Percentiles rank a stretch among this genome's conserved stretches.
Conservation (phyloP, 305 asterid genomes). For the Fraxinus dipetala region DNA sequence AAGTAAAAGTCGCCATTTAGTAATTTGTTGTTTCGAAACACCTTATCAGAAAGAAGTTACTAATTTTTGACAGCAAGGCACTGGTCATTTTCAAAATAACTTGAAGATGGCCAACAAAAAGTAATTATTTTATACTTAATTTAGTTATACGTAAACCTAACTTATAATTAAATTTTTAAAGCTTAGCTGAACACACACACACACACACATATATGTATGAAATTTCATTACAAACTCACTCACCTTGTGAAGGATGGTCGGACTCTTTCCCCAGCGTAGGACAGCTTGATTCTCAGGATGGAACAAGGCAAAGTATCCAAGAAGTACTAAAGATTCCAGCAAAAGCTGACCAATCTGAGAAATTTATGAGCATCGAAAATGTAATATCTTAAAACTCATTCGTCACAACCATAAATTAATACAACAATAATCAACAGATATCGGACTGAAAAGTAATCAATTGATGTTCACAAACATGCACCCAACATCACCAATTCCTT, state of each 20-base stretch:
- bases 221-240: background rate
- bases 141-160: background rate
- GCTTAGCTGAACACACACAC: background rate
- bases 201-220: background rate
- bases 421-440: background rate
- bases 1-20: background rate
- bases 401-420: background rate
- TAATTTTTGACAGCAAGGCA: background rate
- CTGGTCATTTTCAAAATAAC: background rate
- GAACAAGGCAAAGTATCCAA: conserved; percentile 85
- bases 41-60: background rate
- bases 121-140: background rate
- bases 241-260: conserved; percentile 98
- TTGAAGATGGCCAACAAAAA: background rate
- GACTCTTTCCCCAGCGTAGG: conserved; percentile 99
- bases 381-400: background rate
- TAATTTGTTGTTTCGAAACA: background rate
- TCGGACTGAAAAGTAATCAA: background rate
- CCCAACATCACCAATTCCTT: background rate
- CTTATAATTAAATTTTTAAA: background rate
- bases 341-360: conserved; percentile 72
- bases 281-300: conserved; percentile 93
- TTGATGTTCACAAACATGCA: background rate
- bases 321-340: conserved; percentile 82
- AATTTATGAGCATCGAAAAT: conserved; percentile 3